These are phyloP conservation scores for Nosema granulosis DNA, from an alignment of 371 early-diverging fungal species.

Conservation along the genomic window DNA sequence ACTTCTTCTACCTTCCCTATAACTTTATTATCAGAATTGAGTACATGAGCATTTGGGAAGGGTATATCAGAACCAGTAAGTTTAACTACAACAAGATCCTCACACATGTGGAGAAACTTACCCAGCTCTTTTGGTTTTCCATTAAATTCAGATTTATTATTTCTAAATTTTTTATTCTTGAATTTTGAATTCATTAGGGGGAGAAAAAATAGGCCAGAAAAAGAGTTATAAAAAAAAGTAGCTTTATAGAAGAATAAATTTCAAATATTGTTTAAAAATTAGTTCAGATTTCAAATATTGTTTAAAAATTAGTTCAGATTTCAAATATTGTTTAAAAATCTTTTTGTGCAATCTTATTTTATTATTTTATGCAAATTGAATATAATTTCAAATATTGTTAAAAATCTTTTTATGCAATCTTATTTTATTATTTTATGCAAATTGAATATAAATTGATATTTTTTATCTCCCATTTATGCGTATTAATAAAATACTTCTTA, in stretches of 20 bases:
- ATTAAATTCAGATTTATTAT: neutral
- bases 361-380: neutral
- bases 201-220: too few species aligned
- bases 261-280: too few species aligned
- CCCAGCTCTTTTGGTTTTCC: conserved; percentile 73
- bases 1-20: conserved; percentile 99
- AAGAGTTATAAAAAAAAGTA: too few species aligned
- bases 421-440: too few species aligned
- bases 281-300: too few species aligned
- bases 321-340: too few species aligned
- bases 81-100: conserved; percentile 89
- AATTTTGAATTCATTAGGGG: too few species aligned
- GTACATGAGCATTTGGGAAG: conserved; percentile 95
- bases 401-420: neutral
- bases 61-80: conserved; percentile 84
- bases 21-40: conserved; percentile 81
- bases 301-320: too few species aligned
- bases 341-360: too few species aligned
- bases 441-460: neutral
- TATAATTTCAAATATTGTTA: neutral
- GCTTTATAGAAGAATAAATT: too few species aligned
- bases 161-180: neutral
- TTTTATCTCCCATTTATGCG: conserved; percentile 37
- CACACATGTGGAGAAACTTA: conserved; percentile 81
- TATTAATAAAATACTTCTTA: conserved; percentile 56